phyloP scores from a whole-genome alignment of 495 filamentous ascomycete species.

The Astrothelium subdiscretum region DNA sequence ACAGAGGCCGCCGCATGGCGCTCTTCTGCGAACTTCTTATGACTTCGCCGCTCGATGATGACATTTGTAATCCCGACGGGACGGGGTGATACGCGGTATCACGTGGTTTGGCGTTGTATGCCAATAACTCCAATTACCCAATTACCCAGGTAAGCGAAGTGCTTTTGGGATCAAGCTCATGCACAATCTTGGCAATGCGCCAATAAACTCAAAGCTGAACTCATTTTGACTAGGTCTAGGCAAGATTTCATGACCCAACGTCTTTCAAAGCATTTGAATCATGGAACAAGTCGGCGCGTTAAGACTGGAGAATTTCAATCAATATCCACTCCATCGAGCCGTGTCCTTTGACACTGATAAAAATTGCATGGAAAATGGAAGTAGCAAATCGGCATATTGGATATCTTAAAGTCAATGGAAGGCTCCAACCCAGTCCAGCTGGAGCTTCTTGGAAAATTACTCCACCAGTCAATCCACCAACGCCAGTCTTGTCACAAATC shows the following conservation, averaged over 20 bases:
- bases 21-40: background rate
- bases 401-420: background rate
- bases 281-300: background rate
- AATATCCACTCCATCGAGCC: too few species aligned
- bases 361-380: too few species aligned
- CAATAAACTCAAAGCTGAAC: background rate
- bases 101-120: background rate
- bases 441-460: background rate
- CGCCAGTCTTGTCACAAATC: background rate
- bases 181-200: too few species aligned
- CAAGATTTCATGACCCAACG: background rate
- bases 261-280: background rate
- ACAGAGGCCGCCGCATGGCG: background rate
- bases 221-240: background rate
- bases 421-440: background rate
- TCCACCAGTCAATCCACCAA: background rate
- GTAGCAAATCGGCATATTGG: background rate
- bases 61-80: background rate
- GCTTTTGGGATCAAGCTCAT: too few species aligned
- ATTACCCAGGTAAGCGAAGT: too few species aligned
- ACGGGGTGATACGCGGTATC: background rate
- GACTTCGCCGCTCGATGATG: background rate
- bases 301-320: background rate
- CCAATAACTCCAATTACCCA: too few species aligned
- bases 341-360: too few species aligned